These are phyloP conservation scores for Chlamydomonas reinhardtii DNA, from an alignment of 163 green algal genomes.

Conservation along the genomic window DNA sequence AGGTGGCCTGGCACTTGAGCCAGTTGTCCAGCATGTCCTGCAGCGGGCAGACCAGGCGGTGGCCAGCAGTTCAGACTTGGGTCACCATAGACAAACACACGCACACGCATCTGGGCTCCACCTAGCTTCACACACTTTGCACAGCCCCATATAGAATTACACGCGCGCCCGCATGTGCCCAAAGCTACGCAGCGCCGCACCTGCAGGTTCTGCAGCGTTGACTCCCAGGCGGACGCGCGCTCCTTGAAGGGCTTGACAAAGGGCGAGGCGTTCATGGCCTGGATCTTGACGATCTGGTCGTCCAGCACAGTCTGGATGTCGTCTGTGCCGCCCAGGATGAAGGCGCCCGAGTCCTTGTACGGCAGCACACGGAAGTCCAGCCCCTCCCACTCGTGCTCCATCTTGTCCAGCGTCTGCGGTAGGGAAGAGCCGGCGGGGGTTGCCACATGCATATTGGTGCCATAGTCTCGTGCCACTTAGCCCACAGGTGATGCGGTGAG, in stretches of 20 bases:
- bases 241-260: constrained; percentile 79
- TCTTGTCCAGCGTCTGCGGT: constrained; percentile 73
- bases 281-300: constrained; percentile 84
- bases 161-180: too few species aligned
- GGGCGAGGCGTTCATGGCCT: constrained; percentile 78
- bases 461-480: too few species aligned
- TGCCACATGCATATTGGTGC: background rate
- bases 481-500: too few species aligned
- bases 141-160: too few species aligned
- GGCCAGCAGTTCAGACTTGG: too few species aligned
- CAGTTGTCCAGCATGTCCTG: constrained; percentile 84
- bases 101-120: too few species aligned
- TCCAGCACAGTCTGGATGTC: constrained; percentile 80
- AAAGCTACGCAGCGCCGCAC: background rate
- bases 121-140: too few species aligned
- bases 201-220: constrained; percentile 72
- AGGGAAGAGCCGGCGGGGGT: background rate
- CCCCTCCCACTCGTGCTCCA: constrained; percentile 75
- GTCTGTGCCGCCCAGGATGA: constrained; percentile 78
- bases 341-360: constrained; percentile 80
- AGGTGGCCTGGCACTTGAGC: constrained; percentile 77
- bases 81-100: too few species aligned
- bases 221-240: constrained; percentile 63
- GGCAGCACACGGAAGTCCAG: constrained; percentile 68
- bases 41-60: background rate